Conservation (phyloP, 179 eudicot species). For the Nepenthes alata region DNA sequence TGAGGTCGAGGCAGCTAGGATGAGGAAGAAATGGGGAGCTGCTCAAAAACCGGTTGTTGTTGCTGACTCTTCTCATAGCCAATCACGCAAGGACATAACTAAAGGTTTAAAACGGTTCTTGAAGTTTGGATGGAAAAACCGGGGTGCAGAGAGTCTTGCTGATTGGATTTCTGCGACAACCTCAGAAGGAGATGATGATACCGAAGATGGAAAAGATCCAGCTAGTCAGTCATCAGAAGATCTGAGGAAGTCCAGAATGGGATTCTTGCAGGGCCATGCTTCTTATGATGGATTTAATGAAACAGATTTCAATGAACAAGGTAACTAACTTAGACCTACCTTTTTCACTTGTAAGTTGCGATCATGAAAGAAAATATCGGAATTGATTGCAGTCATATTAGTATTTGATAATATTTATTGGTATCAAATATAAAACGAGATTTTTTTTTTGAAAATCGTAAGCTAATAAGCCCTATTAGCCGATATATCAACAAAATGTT, state of each 20-base stretch:
- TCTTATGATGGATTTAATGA: conserved; percentile 75
- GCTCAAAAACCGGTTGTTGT: conserved; percentile 71
- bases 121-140: conserved; percentile 73
- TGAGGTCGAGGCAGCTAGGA: conserved; percentile 73
- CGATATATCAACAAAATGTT: too few species aligned
- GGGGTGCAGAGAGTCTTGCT: conserved; percentile 61
- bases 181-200: conserved; percentile 95
- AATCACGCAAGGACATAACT: conserved; percentile 67
- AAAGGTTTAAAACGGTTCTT: conserved; percentile 81
- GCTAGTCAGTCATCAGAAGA: conserved; percentile 86
- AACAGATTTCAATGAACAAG: conserved; percentile 66
- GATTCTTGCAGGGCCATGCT: conserved; percentile 58
- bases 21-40: conserved; percentile 97
- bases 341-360: too few species aligned
- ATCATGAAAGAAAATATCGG: too few species aligned
- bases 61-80: conserved; percentile 42
- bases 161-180: conserved; percentile 99
- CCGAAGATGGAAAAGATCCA: conserved; percentile 83
- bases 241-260: conserved; percentile 93
- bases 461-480: too few species aligned
- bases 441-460: too few species aligned
- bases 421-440: too few species aligned
- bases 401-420: too few species aligned
- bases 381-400: too few species aligned
- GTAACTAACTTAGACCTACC: conserved; percentile 18